Conservation (phyloP, 805 yeast genomes). For the Isabelozyma pseudorhagii region DNA sequence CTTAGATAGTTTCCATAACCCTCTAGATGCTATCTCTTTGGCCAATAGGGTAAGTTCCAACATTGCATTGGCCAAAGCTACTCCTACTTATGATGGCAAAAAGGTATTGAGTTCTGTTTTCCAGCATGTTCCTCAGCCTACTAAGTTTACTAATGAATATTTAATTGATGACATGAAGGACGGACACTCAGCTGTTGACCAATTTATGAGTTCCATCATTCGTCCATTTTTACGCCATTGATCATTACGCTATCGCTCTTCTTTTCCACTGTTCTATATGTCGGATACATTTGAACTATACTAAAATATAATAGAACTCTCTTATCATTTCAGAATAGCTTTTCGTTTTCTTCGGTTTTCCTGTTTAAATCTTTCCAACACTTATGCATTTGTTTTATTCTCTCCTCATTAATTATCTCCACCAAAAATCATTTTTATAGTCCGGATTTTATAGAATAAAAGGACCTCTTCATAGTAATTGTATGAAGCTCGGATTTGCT, state of each 20-base stretch:
- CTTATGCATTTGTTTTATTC: not conserved
- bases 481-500: no score
- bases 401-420: not conserved
- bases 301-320: no score
- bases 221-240: not conserved
- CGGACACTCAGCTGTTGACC: not conserved
- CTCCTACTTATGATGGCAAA: not conserved
- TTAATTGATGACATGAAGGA: not conserved
- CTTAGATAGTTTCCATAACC: not conserved
- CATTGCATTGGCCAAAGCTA: not conserved
- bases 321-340: no score
- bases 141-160: not conserved
- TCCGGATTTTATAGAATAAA: not conserved
- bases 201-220: not conserved
- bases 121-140: not conserved
- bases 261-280: not conserved
- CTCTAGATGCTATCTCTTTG: not conserved
- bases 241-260: not conserved
- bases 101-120: not conserved
- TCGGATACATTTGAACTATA: no score
- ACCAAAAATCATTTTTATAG: not conserved
- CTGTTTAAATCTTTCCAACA: not conserved
- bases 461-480: not conserved
- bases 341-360: not conserved
- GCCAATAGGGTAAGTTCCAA: not conserved